A percentile compares a stretch with the other conserved stretches of the same genome.
These are phyloP conservation scores for Debaryomycetaceae sp. DNA, from an alignment of 1,139 yeast genomes.

Conservation along the genomic window DNA sequence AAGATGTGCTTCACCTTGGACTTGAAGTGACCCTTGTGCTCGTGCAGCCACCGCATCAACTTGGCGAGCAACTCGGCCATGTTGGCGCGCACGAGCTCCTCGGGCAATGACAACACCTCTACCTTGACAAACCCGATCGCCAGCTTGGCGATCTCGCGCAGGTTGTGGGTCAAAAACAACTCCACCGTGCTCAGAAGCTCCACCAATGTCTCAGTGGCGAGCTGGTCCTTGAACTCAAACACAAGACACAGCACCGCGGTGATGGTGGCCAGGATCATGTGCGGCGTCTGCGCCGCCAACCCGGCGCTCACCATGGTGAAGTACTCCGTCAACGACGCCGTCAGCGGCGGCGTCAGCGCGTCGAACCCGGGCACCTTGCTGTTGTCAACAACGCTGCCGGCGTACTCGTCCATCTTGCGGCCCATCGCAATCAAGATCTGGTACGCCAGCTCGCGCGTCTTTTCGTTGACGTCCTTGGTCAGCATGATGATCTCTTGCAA, in stretches of 20 bases:
- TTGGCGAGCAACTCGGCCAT: conserved; percentile 64
- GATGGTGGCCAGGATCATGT: conserved; percentile 93
- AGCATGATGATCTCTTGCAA: conserved; percentile 85
- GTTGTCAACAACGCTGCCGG: conserved; percentile 71
- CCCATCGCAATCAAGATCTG: conserved; percentile 79
- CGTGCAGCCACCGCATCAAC: conserved; percentile 90
- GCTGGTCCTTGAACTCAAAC: conserved; percentile 72
- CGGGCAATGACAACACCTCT: conserved; percentile 80
- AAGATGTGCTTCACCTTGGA: conserved; percentile 87
- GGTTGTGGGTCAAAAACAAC: conserved; percentile 82
- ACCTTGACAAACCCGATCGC: conserved; percentile 94
- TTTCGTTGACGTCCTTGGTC: conserved; percentile 92
- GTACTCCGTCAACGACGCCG: conserved; percentile 73
- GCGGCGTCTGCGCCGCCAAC: conserved; percentile 87
- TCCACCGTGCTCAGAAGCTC: conserved; percentile 89
- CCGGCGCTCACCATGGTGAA: conserved; percentile 97
- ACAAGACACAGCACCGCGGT: conserved; percentile 85
- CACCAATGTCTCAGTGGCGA: conserved; percentile 52
- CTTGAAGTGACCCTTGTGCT: conserved; percentile 91
- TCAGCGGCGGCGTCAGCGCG: conserved; percentile 52
- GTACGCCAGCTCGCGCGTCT: conserved; percentile 81
- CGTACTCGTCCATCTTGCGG: conserved; percentile 58
- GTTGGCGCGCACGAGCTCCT: conserved; percentile 65
- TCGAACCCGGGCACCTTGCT: conserved; percentile 68
- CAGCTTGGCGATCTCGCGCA: conserved; percentile 89